Conservation (phyloP, 2,329 filamentous ascomycete genomes). For the Dactylellina sp. region DNA sequence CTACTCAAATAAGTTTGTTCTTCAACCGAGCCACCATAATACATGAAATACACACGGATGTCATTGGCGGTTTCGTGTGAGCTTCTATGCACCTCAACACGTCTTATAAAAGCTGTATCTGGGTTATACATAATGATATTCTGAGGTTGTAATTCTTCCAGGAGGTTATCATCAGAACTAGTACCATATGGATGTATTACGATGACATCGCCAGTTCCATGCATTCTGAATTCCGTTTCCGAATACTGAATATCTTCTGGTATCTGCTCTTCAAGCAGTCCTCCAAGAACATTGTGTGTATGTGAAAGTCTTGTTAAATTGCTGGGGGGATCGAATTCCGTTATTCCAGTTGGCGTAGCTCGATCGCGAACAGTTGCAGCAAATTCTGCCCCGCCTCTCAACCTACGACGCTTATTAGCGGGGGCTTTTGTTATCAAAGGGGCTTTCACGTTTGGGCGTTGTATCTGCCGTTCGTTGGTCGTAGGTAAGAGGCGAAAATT, state of each 20-base stretch:
- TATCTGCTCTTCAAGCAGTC: slow-evolving; percentile 79
- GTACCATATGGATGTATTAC: slow-evolving; percentile 94
- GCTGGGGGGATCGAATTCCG: slow-evolving; percentile 67
- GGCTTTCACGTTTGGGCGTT: slow-evolving; percentile 57
- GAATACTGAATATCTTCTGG: slow-evolving; percentile 85
- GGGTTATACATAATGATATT: slow-evolving; percentile 99
- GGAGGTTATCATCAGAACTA: slow-evolving; percentile 94
- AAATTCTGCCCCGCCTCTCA: slow-evolving; percentile 77
- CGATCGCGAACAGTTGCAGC: slow-evolving; percentile 61
- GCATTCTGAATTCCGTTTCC: slow-evolving; percentile 91
- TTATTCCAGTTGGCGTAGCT: slow-evolving; percentile 80
- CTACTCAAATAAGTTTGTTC: slow-evolving; percentile 91
- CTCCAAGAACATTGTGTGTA: slow-evolving; percentile 68
- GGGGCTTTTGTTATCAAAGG: slow-evolving; percentile 67
- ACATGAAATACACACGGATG: slow-evolving; percentile 94
- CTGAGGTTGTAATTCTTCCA: slow-evolving; percentile 90
- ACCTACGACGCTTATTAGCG: slow-evolving; percentile 84
- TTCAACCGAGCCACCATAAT: slow-evolving; percentile 93
- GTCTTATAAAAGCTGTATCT: slow-evolving; percentile 90
- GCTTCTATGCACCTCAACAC: slow-evolving; percentile 88
- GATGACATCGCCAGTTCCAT: slow-evolving; percentile 88
- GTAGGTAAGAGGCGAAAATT: slow-evolving; percentile 73
- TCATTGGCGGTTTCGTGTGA: slow-evolving; percentile 85
- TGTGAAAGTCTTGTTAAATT: not conserved
- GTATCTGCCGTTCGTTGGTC: slow-evolving; percentile 57